These are phyloP conservation scores for Erodium texanum DNA, from an alignment of 441 rosid genomes.

Conservation along the genomic window DNA sequence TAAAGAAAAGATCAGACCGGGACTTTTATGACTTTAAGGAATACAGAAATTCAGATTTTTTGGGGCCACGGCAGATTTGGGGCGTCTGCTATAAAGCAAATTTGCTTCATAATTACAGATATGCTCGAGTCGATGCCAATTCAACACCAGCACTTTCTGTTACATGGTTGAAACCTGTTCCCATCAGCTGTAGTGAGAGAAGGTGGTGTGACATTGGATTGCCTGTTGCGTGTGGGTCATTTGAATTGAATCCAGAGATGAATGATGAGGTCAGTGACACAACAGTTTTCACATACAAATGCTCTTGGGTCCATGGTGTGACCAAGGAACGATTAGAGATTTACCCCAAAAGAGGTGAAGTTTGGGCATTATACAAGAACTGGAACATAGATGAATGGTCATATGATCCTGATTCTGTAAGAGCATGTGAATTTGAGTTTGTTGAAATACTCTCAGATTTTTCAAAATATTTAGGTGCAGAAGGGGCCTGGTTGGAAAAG, in stretches of 20 bases:
- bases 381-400: conserved; percentile 26
- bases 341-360: conserved; percentile 24
- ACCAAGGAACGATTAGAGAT: conserved; percentile 17
- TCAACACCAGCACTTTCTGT: conserved; percentile 17
- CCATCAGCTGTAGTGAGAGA: conserved; percentile 19
- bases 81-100: conserved; percentile 11
- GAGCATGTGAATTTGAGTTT: conserved; percentile 16
- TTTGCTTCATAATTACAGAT: conserved; percentile 16
- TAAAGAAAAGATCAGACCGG: conserved; percentile 12
- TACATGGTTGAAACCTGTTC: conserved; percentile 27
- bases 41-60: conserved; percentile 15
- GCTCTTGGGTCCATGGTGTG: conserved; percentile 18
- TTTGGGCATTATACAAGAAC: conserved; percentile 27
- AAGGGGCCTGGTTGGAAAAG: conserved; percentile 15
- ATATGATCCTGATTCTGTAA: conserved; percentile 16
- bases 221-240: conserved; percentile 27
- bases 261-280: conserved; percentile 17
- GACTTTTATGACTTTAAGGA: conserved; percentile 21
- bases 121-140: conserved; percentile 18
- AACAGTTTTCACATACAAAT: conserved; percentile 16
- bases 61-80: conserved; percentile 22
- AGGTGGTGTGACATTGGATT: conserved; percentile 23
- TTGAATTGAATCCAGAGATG: conserved; percentile 23
- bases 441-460: conserved; percentile 23
- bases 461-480: conserved; percentile 20